Conservation (phyloP, 495 filamentous ascomycete genomes). For the Neohortaea acidophila region DNA sequence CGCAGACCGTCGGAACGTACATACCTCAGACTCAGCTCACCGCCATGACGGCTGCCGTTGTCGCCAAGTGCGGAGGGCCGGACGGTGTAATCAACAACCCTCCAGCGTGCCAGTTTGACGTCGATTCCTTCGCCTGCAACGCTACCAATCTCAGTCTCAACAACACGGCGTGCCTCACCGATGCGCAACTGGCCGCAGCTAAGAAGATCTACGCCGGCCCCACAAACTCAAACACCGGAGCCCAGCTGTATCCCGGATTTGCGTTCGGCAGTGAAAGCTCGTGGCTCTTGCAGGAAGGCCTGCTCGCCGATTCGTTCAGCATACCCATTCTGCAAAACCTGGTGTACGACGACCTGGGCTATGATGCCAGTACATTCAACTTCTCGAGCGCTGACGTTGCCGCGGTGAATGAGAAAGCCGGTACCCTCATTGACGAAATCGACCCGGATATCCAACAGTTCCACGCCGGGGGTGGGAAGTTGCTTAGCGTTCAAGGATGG, state of each 20-base stretch:
- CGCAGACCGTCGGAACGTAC: conserved; percentile 4
- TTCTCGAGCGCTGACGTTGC: conserved; percentile 29
- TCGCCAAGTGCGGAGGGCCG: conserved; percentile 26
- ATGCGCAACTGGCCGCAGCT: conserved; percentile 19
- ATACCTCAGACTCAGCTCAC: conserved; percentile 25
- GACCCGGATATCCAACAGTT: conserved; percentile 24
- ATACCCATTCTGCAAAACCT: conserved; percentile 50
- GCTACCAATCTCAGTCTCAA: not conserved
- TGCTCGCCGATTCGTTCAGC: conserved; percentile 24
- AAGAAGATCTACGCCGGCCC: conserved; percentile 24
- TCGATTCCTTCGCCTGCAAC: conserved; percentile 23
- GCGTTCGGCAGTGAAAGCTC: conserved; percentile 23
- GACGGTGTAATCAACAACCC: conserved; percentile 32
- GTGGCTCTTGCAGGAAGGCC: conserved; percentile 22
- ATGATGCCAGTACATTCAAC: conserved; percentile 36
- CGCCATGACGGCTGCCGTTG: conserved; percentile 23
- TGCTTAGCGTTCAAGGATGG: conserved; percentile 32
- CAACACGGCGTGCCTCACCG: conserved; percentile 19
- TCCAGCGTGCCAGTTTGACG: conserved; percentile 27
- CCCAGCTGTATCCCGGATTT: conserved; percentile 29
- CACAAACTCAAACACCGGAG: conserved; percentile 11
- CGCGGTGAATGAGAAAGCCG: conserved; percentile 21
- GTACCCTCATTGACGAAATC: conserved; percentile 28
- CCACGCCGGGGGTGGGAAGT: conserved; percentile 24
- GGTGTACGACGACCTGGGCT: conserved; percentile 46